phyloP scores from a whole-genome alignment of 2,329 filamentous ascomycete genomes.

The Didymella segeticola region DNA sequence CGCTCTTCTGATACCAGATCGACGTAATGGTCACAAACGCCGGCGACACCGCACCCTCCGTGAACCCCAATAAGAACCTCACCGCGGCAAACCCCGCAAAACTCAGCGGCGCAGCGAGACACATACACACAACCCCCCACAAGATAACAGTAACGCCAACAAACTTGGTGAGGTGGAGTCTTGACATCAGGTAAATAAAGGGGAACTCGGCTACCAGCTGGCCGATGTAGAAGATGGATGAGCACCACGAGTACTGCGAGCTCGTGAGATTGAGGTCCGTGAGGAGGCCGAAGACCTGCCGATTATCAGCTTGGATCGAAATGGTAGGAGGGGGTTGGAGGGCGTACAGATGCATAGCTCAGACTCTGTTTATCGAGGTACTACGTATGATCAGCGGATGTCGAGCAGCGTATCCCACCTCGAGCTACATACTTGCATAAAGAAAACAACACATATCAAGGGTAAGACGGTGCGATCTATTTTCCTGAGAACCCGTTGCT shows the following conservation, averaged over 20 bases:
- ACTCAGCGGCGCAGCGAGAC: conserved; percentile 52
- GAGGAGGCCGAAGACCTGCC: conserved; percentile 52
- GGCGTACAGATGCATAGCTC: conserved; percentile 55
- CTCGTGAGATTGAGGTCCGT: conserved; percentile 55
- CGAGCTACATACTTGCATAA: conserved; percentile 30
- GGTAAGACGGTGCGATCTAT: conserved; percentile 22
- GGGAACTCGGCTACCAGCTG: conserved; percentile 54
- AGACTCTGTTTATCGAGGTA: conserved; percentile 58
- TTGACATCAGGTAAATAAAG: conserved; percentile 60
- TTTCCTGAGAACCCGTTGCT: conserved; percentile 21
- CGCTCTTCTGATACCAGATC: conserved; percentile 38
- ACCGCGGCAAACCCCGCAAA: conserved; percentile 50
- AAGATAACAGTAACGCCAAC: conserved; percentile 54
- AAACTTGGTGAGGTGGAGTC: conserved; percentile 58
- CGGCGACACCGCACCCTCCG: conserved; percentile 55
- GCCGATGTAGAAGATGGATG: conserved; percentile 55
- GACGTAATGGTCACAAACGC: conserved; percentile 56
- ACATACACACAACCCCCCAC: conserved; percentile 55
- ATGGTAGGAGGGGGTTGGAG: no score
- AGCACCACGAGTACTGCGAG: conserved; percentile 59
- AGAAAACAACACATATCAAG: conserved; percentile 28
- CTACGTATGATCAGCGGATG: not conserved
- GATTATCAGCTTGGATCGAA: not conserved
- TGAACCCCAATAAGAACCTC: conserved; percentile 52
- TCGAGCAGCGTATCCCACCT: no score